Evolutionary conservation across 2,329 filamentous ascomycete genomes (phyloP), one percentile per base, ranked within the genome.

Genomic region (Exserohilum turcica): DNA sequence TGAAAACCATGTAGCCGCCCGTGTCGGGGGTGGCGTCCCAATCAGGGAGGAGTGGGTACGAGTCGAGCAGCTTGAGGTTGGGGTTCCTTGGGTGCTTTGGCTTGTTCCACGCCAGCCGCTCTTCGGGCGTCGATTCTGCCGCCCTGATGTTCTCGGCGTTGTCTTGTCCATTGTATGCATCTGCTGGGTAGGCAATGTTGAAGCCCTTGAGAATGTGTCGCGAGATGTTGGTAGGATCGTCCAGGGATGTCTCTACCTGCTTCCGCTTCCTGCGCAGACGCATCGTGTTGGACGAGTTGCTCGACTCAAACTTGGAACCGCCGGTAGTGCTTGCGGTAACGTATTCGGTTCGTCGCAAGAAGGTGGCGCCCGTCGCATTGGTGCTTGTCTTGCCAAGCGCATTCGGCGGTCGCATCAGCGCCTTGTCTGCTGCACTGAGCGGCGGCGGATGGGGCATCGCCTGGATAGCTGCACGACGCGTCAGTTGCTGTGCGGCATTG

Each of bases 341-440:
- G 78, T 97, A 97, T 75, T 99, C 94, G 50, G 94, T 97, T 67
- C 93, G 86, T 52, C 94, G 91, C 63, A 99, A 84, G 83, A 99
- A 99, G 59, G 91, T 96, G 48, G 96, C 91, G 59, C 88, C 87
- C 15, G 88, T 82, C 58, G 91, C 89, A 57, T 85, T 85, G 36
- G 86, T 84, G 64, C 90, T 90, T 38, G 88, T 87, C 75, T 96
- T 96, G 65, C 91, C 92, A 18, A 99, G 84, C 43, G 91, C 87
- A 31, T 91, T 86, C 31, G 96, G 85, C 5, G 91, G 89, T 70
- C 91, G 86, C 56, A 99, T 84, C 46, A 99, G 87, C 10, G 86
- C 83, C 59, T 90, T 86, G 78, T 99, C 94, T 67, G 89, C 87
- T 6, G 92, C 89, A 65, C 97, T 91, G 48, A 94, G 77, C 8